Base-by-base conservation (phyloP, 176 grass and related monocot genomes). In the Phoenix roebelenii region DNA sequence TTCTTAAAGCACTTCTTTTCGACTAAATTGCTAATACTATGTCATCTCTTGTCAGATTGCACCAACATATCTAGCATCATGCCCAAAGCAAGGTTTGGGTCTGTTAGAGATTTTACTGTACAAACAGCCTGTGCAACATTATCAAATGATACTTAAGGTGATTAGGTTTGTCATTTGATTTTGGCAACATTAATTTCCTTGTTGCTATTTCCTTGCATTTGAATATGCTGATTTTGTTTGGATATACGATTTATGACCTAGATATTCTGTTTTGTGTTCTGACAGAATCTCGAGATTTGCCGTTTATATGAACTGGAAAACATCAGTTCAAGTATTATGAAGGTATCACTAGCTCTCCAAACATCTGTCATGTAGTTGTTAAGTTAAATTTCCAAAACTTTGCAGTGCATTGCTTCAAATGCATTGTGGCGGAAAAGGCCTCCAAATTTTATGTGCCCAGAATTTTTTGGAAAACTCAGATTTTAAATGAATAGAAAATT, bases 211-310 rank as follows among this genome's bases (percentile, higher is more conserved):
- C 10, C 10, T 44, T 44, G 9, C 10, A 44, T 44, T 44, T 44
- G 35, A 44, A 44, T 44, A 44, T 44, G 35, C 35, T 12, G 35
- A 44, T 14, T 44, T 44, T 12, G 14, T 9, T 12, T 44, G 35
- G 10, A 44, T 44, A 44, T 44, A 0, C 5, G 7, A 44, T 44
- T 44, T 44, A 44, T 44, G 9, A 44, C 35, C 58, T 52, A 50
- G 14, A 30, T 64, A 48, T 4, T 58, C 49, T 66, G 29, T 9
- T 72, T 66, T 73, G 12, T 48, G 70, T 50, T 80, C 18, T 80
- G 76, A 80, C 50, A 97, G 92, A 88, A 79, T 80, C 78, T 97
- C 62, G 92, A 97, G 78, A 84, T 97, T 60, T 91, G 92, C 18
- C 87, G 82, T 61, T 64, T 85, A 61, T 97, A 85, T 73, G 87